Evolutionary conservation across 495 filamentous ascomycete genomes (phyloP).

Genomic region (Aspergillus leporis): DNA sequence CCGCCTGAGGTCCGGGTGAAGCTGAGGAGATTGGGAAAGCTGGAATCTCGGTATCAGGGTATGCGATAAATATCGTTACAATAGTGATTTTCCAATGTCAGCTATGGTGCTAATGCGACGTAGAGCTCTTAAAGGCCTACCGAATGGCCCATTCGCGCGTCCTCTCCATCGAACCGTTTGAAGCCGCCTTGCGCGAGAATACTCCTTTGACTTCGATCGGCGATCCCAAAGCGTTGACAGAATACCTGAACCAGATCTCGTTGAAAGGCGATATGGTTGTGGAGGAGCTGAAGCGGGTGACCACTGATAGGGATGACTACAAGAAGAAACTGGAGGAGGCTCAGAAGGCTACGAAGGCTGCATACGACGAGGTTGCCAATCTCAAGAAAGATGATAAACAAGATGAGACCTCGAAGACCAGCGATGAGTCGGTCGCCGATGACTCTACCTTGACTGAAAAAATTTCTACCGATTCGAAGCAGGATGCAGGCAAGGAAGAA

Average conservation of each 20-base stretch:
- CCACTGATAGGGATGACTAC: conserved; percentile 74
- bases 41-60: conserved; percentile 89
- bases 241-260: conserved; percentile 90
- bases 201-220: conserved; percentile 86
- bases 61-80: conserved; percentile 24
- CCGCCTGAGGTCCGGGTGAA: conserved; percentile 68
- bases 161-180: conserved; percentile 85
- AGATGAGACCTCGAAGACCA: conserved; percentile 25
- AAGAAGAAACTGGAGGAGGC: conserved; percentile 74
- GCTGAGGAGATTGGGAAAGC: conserved; percentile 75
- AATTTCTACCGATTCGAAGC: conserved; percentile 16
- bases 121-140: conserved; percentile 90
- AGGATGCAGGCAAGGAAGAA: conserved; percentile 37
- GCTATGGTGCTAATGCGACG: not conserved
- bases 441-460: conserved; percentile 20
- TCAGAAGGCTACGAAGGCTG: conserved; percentile 62
- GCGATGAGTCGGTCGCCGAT: conserved; percentile 23
- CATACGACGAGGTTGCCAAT: conserved; percentile 51
- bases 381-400: conserved; percentile 43
- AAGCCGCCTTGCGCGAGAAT: conserved; percentile 84
- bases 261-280: conserved; percentile 85
- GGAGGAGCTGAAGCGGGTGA: conserved; percentile 88
- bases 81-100: too few species aligned
- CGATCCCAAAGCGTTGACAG: conserved; percentile 81
- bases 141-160: conserved; percentile 84